Percentiles rank a stretch among this genome's conserved stretches.
These are phyloP conservation scores for Pseudopediastrum boryanum DNA, from an alignment of 139 green algal species.

Conservation along the genomic window DNA sequence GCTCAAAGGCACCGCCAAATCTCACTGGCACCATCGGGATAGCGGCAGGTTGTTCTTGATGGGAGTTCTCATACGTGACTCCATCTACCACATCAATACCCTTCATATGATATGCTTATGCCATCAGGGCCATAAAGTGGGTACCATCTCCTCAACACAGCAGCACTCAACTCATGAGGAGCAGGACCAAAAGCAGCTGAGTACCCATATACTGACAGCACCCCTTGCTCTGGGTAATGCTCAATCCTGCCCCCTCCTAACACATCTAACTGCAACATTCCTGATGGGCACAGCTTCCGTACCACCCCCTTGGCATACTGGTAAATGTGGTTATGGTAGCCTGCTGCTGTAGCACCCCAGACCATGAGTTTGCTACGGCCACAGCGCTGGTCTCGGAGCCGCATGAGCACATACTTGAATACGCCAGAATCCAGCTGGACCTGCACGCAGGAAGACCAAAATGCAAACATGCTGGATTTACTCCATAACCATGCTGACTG, in stretches of 20 bases:
- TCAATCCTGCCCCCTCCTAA: constrained; percentile 78
- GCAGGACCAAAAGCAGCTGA: constrained; percentile 74
- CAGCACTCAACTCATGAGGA: constrained; percentile 74
- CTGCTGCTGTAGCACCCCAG: constrained; percentile 59
- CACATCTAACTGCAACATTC: constrained; percentile 45
- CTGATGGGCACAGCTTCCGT: constrained; percentile 13
- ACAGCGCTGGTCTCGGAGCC: constrained; percentile 43
- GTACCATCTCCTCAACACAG: constrained; percentile 60
- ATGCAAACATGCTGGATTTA: no score
- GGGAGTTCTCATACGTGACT: neutral
- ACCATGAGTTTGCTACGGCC: constrained; percentile 74
- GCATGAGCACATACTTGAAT: constrained; percentile 88
- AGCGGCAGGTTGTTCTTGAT: neutral
- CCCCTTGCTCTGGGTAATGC: constrained; percentile 47
- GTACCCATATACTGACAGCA: constrained; percentile 76
- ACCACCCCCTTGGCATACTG: constrained; percentile 36
- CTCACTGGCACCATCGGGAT: no score
- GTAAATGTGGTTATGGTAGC: constrained; percentile 81
- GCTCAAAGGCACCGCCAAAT: no score
- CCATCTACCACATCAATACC: constrained; percentile 60
- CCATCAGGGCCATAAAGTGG: constrained; percentile 56
- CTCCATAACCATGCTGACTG: no score
- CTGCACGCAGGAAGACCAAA: constrained; percentile 28
- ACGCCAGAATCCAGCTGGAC: constrained; percentile 57
- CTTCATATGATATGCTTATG: constrained; percentile 73